Base-by-base conservation (phyloP, 441 rosid genomes). In the Euphorbia schlechtendalii region DNA sequence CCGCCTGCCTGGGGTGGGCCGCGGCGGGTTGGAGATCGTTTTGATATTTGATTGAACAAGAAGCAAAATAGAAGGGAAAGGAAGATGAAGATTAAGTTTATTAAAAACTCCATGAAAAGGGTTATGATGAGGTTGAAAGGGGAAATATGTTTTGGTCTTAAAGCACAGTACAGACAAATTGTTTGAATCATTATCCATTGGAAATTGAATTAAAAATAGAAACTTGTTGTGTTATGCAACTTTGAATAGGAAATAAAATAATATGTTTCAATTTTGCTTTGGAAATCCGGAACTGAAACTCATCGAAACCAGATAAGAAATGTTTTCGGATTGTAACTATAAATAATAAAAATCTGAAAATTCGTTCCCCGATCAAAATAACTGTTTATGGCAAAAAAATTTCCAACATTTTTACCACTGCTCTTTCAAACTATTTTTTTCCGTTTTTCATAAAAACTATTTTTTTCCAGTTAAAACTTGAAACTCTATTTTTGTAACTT, bases 61-160 rank as follows among this genome's bases (percentile, higher is more conserved):
- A 70, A 13, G 52, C 5, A 73, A 28, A 69, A 49, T 4, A 66
- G 17, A 27, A 70, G 32, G 43, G 61, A 56, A 48, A 70, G n/a
- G 14, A 73, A 15, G 60, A 58, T 64, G n/a, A 53, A 34, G 21
- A 57, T 22, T 3, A 61, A 18, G 48, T 56, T 63, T 45, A 71
- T 63, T 45, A 71, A 32, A 15, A 68, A 65, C 30, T 71, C 76
- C 78, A 71, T 78, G 24, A 56, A 60, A 43, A 43, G 2, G 48
- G 14, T 43, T 12, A 1, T n/a, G n/a, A n/a, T 43, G 25, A 59
- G 12, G 51, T n/a, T 18, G 53, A 43, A 20, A 21, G 6, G n/a
- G 45, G 40, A 8, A 27, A 27, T 27, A 18, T 7, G 8, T 25
- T 21, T 40, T 25, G 14, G 68, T 28, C 41, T 65, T 7, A 21